Evolutionary conservation across 164 flowering plant species (phyloP).

Genomic region (Piper betle): DNA sequence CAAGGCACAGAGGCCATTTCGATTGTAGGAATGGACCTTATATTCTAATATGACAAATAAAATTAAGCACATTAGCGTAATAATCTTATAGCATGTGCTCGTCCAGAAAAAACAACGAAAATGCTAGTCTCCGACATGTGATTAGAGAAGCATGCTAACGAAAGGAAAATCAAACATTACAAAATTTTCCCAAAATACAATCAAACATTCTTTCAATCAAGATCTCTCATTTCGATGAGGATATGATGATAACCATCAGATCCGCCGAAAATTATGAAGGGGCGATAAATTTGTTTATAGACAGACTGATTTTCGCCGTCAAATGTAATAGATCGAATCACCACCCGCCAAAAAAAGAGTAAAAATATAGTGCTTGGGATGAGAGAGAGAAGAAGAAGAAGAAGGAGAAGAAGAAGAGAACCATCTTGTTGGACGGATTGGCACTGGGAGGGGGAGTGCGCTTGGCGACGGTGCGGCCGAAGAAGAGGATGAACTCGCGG

Average conservation of each 20-base stretch:
- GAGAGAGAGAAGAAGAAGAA: too few relatives aligned
- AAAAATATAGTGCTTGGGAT: not conserved
- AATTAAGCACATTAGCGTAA: not conserved
- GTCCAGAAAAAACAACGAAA: not conserved
- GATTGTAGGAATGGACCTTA: conserved; percentile 91
- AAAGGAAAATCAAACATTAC: not conserved
- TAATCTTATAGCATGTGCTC: not conserved
- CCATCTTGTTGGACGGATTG: conserved; percentile 31
- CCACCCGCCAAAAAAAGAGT: not conserved
- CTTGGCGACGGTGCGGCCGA: conserved; percentile 25
- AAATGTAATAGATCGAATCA: too few relatives aligned
- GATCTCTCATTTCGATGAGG: too few relatives aligned
- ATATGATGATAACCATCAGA: too few relatives aligned
- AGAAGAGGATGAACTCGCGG: conserved; percentile 22
- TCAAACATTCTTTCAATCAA: too few relatives aligned
- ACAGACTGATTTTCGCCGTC: too few relatives aligned
- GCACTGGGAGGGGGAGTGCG: conserved; percentile 25
- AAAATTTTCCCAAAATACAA: not conserved
- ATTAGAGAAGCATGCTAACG: not conserved
- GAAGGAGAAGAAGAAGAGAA: conserved; percentile 2
- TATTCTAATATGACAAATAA: conserved; percentile 34
- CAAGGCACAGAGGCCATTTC: conserved; percentile 83
- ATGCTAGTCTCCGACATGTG: not conserved
- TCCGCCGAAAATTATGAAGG: too few relatives aligned
- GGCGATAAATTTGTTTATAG: too few relatives aligned